Conservation (phyloP, 495 filamentous ascomycete species). For the Penicillium arizonense region DNA sequence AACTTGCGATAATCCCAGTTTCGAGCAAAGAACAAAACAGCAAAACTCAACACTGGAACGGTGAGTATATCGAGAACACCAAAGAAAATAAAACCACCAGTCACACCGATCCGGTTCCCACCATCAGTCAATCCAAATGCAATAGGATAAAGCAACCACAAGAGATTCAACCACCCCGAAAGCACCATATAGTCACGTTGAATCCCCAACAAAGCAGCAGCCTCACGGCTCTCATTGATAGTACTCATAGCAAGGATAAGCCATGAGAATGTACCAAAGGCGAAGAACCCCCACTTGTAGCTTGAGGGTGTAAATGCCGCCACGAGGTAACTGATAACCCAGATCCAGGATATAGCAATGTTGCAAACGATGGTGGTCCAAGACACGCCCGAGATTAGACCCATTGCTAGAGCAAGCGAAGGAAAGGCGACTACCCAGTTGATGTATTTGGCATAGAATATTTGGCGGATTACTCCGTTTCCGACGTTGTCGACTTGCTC, state of each 20-base stretch:
- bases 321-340: slow-evolving; percentile 62
- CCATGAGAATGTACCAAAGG: slow-evolving; percentile 59
- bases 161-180: slow-evolving; percentile 49
- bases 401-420: slow-evolving; percentile 56
- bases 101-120: slow-evolving; percentile 62
- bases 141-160: slow-evolving; percentile 65
- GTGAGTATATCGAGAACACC: slow-evolving; percentile 62
- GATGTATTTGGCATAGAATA: slow-evolving; percentile 73
- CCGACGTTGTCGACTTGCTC: slow-evolving; percentile 42
- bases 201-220: slow-evolving; percentile 53
- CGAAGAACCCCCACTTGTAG: slow-evolving; percentile 67
- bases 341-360: slow-evolving; percentile 59
- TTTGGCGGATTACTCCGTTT: slow-evolving; percentile 51
- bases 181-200: slow-evolving; percentile 50
- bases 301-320: slow-evolving; percentile 55
- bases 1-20: slow-evolving; percentile 20
- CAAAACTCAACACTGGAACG: slow-evolving; percentile 58
- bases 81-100: slow-evolving; percentile 68
- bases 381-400: slow-evolving; percentile 62
- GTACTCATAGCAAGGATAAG: slow-evolving; percentile 58
- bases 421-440: slow-evolving; percentile 58
- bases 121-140: slow-evolving; percentile 67
- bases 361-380: slow-evolving; percentile 64
- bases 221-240: slow-evolving; percentile 48
- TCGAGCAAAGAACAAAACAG: slow-evolving; percentile 50